These are phyloP conservation scores for Populus nigra DNA, from an alignment of 345 rosid genomes.

Conservation along the genomic window DNA sequence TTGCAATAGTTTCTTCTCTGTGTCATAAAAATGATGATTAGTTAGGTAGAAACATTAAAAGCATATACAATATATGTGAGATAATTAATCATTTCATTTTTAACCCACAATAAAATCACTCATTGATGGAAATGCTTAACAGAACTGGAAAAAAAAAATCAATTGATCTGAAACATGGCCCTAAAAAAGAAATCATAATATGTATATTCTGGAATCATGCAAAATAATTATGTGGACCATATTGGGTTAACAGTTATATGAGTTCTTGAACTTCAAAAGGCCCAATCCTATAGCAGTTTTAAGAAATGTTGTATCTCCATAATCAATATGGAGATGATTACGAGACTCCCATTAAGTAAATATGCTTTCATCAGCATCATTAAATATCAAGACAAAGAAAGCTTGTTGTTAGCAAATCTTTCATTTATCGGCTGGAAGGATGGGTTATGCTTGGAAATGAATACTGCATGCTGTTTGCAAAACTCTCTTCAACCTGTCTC, in stretches of 20 bases:
- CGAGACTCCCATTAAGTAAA: not conserved
- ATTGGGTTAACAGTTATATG: not conserved
- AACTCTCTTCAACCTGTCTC: not conserved
- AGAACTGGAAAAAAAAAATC: not conserved
- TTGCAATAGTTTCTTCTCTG: slow-evolving; percentile 95
- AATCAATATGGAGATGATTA: not conserved
- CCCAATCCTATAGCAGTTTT: not conserved
- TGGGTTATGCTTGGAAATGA: too few relatives aligned
- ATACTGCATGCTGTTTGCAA: too few relatives aligned
- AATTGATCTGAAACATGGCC: not conserved
- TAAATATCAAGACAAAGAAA: not conserved
- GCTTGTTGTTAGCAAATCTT: not conserved
- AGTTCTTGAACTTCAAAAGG: not conserved
- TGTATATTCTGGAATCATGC: not conserved
- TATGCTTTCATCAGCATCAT: not conserved
- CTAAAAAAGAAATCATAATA: not conserved
- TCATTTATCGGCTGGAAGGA: not conserved
- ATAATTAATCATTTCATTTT: not conserved
- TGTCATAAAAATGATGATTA: slow-evolving; percentile 1
- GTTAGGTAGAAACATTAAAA: slow-evolving; percentile 12
- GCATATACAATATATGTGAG: not conserved
- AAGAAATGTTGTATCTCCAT: not conserved
- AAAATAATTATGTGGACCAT: not conserved
- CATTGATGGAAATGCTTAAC: not conserved
- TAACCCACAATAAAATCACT: not conserved